Conservation (phyloP, 805 yeast genomes). For the Metschnikowia kofuensis region DNA sequence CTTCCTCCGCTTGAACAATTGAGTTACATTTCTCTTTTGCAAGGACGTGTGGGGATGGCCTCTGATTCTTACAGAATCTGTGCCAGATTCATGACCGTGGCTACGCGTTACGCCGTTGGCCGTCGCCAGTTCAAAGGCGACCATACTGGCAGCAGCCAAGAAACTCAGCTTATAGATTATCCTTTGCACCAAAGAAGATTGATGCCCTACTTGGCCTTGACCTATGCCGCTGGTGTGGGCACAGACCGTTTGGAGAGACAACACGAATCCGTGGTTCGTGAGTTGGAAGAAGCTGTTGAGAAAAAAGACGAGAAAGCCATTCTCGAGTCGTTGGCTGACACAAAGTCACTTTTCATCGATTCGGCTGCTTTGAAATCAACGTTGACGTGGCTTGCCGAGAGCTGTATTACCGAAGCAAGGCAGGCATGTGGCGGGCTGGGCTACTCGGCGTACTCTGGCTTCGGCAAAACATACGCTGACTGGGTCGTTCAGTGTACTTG, state of each 20-base stretch:
- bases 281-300: constrained; percentile 37
- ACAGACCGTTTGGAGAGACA: constrained; percentile 37
- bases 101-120: constrained; percentile 44
- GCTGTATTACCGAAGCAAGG: constrained; percentile 39
- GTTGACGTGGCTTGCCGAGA: constrained; percentile 44
- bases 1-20: constrained; percentile 47
- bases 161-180: constrained; percentile 42
- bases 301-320: constrained; percentile 31
- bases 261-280: constrained; percentile 28
- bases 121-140: constrained; percentile 44
- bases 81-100: constrained; percentile 42
- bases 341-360: constrained; percentile 43
- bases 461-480: constrained; percentile 43
- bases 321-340: constrained; percentile 31
- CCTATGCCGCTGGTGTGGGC: constrained; percentile 38
- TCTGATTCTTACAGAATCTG: constrained; percentile 41
- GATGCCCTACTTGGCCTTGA: constrained; percentile 41
- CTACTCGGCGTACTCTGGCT: constrained; percentile 43
- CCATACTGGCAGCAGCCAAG: constrained; percentile 14
- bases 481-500: constrained; percentile 50
- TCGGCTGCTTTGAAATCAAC: constrained; percentile 45
- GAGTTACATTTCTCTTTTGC: constrained; percentile 41
- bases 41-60: constrained; percentile 46
- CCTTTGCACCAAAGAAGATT: constrained; percentile 46
- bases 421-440: constrained; percentile 51